Conservation (phyloP, 805 yeast genomes). For the Ogataea henricii region DNA sequence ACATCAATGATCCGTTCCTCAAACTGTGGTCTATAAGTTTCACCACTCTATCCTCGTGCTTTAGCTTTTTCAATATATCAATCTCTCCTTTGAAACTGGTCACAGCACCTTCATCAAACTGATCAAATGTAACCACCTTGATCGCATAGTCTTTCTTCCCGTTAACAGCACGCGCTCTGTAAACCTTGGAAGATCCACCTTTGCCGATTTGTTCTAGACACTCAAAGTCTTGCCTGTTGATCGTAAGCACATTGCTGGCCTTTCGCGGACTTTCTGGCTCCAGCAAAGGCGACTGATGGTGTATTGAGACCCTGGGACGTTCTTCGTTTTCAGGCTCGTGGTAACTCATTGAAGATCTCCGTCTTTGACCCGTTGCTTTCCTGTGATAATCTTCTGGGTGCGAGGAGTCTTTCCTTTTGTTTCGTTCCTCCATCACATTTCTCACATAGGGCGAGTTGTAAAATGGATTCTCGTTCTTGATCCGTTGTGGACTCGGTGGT, state of each 20-base stretch:
- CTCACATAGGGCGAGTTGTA: slow-evolving; percentile 15
- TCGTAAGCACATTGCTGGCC: slow-evolving; percentile 27
- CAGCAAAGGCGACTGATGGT: slow-evolving; percentile 4
- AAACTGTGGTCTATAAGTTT: slow-evolving; percentile 74
- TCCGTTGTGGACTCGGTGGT: neutral
- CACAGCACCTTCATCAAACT: slow-evolving; percentile 73
- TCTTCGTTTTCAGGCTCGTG: neutral
- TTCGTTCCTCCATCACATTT: slow-evolving; percentile 19
- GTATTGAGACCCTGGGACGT: neutral
- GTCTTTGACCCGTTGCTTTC: neutral
- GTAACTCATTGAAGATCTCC: neutral
- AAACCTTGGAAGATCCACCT: slow-evolving; percentile 93
- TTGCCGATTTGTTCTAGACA: slow-evolving; percentile 78
- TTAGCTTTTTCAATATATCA: slow-evolving; percentile 62
- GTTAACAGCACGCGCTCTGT: slow-evolving; percentile 58
- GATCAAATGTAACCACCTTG: slow-evolving; percentile 78
- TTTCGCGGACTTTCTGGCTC: slow-evolving; percentile 8
- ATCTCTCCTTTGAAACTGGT: slow-evolving; percentile 90
- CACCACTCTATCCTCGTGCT: slow-evolving; percentile 71
- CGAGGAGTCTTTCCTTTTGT: neutral
- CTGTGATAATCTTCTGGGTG: too few species aligned
- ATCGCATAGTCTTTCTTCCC: slow-evolving; percentile 70
- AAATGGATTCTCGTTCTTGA: slow-evolving; percentile 1
- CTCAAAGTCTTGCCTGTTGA: slow-evolving; percentile 69
- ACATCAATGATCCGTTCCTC: slow-evolving; percentile 58